These are phyloP conservation scores for Blastocystis sp. DNA, from an alignment of 352 stramenopile species.

Conservation along the genomic window DNA sequence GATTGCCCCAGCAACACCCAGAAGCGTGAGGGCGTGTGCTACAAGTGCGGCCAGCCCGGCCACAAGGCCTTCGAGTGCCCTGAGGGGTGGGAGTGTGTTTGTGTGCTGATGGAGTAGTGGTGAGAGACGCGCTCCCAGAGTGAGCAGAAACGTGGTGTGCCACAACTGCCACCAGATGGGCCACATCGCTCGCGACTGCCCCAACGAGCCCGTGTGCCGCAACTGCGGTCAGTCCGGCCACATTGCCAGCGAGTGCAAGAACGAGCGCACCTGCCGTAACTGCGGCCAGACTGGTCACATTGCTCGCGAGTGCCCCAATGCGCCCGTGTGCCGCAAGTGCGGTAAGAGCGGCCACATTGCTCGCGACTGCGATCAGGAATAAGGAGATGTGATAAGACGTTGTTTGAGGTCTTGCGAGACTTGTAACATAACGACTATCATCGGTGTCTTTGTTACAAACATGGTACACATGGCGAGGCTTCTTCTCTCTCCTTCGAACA, in stretches of 20 bases:
- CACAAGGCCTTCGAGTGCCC: constrained; percentile 40
- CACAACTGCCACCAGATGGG: constrained; percentile 60
- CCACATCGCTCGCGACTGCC: not conserved
- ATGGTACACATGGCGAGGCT: not conserved
- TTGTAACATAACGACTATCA: not conserved
- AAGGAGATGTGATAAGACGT: too few relatives aligned
- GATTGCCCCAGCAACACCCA: not conserved
- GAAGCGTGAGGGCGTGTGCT: constrained; percentile 44
- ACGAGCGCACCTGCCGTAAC: constrained; percentile 70
- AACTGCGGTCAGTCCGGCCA: constrained; percentile 14
- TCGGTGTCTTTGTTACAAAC: too few relatives aligned
- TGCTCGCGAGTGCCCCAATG: constrained; percentile 67
- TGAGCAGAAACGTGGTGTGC: constrained; percentile 59
- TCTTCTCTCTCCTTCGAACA: constrained; percentile 23
- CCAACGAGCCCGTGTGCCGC: constrained; percentile 65
- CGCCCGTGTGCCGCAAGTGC: constrained; percentile 46
- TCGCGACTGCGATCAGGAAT: constrained; percentile 25
- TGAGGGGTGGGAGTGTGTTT: not conserved
- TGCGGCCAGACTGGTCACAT: constrained; percentile 70
- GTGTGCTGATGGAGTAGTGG: not conserved
- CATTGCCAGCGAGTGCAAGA: constrained; percentile 35
- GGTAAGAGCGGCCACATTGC: constrained; percentile 37
- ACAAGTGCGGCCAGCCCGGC: constrained; percentile 13
- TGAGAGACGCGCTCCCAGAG: not conserved
- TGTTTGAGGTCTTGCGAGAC: not conserved